Base-by-base conservation (phyloP, 2,329 filamentous ascomycete genomes). In the Dactylonectria macrodidyma region DNA sequence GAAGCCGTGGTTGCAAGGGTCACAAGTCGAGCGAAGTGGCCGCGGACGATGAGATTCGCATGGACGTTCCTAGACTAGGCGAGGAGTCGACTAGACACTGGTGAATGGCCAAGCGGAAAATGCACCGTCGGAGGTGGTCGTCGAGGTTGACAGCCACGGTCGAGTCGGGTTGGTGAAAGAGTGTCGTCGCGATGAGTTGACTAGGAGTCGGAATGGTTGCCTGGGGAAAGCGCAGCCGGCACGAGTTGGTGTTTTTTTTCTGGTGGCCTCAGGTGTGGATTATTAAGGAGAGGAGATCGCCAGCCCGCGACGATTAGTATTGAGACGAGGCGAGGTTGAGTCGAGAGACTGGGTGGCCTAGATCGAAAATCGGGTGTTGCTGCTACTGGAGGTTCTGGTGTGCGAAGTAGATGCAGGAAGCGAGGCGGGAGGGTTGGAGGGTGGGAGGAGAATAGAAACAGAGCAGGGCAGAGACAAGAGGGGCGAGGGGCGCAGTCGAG, bases 241-340 rank as follows among this genome's bases (percentile, higher is more conserved):
- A 61, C 44, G 65, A 59, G 57, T 24, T 64, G 54, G 56, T 55
- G 56, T 65, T 60, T 58, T 65, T 60, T 58, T 62, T 51, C 59
- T 19, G 55, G 57, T 4, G 62, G 71, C 66, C 62, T 55, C 55
- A 48, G 24, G 65, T 54, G 63, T 62, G 60, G 60, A 56, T 62
- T 62, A 63, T 68, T 75, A 64, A 71, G 51, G 72, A 72, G 70
- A 64, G 71, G 54, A 68, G 36, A 75, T 73, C 73, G 73, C 73
- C 73, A 75, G 73, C 73, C 73, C 62, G 73, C 73, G 71, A 75
- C 73, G 72, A 75, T 75, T 75, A 58, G 38, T 36, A 55, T 48
- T 16, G 4, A 8, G 8, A 38, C 64, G 41, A 62, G 56, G 36
- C 26, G 50, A 56, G 47, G 61, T 55, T 47, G 54, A 33, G 56